Evolutionary conservation across 805 yeast genomes (phyloP).

Genomic region (Wickerhamomyces silvicola): DNA sequence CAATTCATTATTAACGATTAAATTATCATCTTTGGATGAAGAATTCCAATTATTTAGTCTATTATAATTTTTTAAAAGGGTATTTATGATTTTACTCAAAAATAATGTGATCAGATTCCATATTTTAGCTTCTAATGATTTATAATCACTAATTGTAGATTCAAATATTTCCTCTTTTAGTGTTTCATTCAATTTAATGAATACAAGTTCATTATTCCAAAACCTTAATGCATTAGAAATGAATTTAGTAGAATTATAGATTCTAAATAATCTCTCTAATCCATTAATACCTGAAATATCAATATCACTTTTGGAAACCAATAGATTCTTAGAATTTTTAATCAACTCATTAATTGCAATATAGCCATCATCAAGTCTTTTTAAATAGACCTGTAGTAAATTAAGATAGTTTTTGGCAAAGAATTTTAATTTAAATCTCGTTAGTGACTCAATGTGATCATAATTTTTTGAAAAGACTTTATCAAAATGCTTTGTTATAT

Average conservation of each 20-base stretch:
- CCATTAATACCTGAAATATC: slow-evolving; percentile 21
- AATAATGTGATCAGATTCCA: slow-evolving; percentile 26
- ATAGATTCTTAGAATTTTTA: slow-evolving; percentile 9
- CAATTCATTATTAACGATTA: slow-evolving; percentile 22
- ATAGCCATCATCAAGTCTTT: slow-evolving; percentile 23
- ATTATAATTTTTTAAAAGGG: slow-evolving; percentile 26
- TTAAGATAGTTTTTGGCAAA: slow-evolving; percentile 39
- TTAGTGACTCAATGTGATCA: slow-evolving; percentile 30
- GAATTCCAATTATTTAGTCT: slow-evolving; percentile 27
- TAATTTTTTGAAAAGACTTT: slow-evolving; percentile 19
- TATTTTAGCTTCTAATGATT: slow-evolving; percentile 22
- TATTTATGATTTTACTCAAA: slow-evolving; percentile 22
- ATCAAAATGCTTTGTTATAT: slow-evolving; percentile 34
- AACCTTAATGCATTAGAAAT: slow-evolving; percentile 13
- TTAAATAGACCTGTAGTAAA: slow-evolving; percentile 33
- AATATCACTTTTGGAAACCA: slow-evolving; percentile 9
- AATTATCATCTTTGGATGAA: not conserved
- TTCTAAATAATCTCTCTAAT: slow-evolving; percentile 21
- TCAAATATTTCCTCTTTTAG: slow-evolving; percentile 25
- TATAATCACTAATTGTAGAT: slow-evolving; percentile 23
- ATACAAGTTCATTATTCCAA: slow-evolving; percentile 23
- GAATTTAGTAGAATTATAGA: slow-evolving; percentile 20
- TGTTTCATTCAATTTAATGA: slow-evolving; percentile 19
- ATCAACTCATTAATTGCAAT: slow-evolving; percentile 21
- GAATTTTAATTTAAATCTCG: slow-evolving; percentile 39